phyloP scores from a whole-genome alignment of 2,329 filamentous ascomycete species.

The Capronia epimyces region DNA sequence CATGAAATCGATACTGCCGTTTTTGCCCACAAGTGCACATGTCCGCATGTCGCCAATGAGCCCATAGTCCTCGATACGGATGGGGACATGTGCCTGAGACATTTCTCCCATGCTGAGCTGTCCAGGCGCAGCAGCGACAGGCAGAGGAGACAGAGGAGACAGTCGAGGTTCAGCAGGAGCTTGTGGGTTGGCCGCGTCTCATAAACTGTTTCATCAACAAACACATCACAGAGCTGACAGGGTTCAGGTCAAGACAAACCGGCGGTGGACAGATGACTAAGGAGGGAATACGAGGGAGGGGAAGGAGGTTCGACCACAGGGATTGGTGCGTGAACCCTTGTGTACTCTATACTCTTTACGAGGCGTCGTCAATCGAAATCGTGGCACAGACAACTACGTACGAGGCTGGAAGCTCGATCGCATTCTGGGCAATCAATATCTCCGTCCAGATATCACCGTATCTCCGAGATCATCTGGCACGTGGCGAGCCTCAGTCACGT shows the following conservation, averaged over 20 bases:
- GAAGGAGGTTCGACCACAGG: slow-evolving; percentile 59
- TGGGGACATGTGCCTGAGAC: neutral
- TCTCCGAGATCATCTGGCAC: too few species aligned
- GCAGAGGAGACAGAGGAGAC: neutral
- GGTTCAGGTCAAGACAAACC: neutral
- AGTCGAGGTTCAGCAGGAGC: neutral
- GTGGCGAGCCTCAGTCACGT: too few species aligned
- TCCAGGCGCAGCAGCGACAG: too few species aligned
- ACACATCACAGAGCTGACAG: too few species aligned
- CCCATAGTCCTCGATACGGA: slow-evolving; percentile 66
- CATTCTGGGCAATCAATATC: too few species aligned
- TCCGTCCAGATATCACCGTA: too few species aligned
- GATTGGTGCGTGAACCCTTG: too few species aligned
- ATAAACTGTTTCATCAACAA: neutral
- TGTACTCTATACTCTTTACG: too few species aligned
- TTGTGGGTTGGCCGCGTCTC: neutral
- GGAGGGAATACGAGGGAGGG: neutral
- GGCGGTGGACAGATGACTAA: neutral
- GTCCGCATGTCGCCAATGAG: slow-evolving; percentile 78
- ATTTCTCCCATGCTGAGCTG: neutral
- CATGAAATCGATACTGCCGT: slow-evolving; percentile 71
- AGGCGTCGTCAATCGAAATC: too few species aligned
- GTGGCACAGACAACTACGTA: too few species aligned
- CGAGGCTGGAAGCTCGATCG: too few species aligned
- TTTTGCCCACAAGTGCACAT: slow-evolving; percentile 67